A percentile compares a stretch with the other conserved stretches of the same genome.
phyloP scores from a whole-genome alignment of 495 filamentous ascomycete species.

The Penicillium crystallinum region DNA sequence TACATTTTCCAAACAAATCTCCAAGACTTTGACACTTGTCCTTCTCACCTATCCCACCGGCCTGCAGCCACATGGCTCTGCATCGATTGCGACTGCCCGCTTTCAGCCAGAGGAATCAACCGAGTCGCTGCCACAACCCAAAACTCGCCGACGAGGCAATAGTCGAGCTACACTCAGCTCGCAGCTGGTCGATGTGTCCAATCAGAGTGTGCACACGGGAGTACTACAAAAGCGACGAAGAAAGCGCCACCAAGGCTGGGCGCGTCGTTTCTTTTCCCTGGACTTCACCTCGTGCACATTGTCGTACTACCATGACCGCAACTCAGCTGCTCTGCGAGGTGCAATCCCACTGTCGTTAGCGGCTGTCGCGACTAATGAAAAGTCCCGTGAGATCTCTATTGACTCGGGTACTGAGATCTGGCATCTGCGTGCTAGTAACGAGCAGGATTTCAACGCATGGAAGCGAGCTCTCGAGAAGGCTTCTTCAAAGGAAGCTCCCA shows the following conservation, averaged over 20 bases:
- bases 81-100: conserved; percentile 43
- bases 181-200: conserved; percentile 22
- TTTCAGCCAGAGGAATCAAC: conserved; percentile 21
- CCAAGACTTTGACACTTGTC: conserved; percentile 91
- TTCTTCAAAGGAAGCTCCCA: conserved; percentile 34
- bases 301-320: conserved; percentile 91
- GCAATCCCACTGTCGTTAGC: conserved; percentile 89
- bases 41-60: conserved; percentile 88
- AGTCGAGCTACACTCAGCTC: conserved; percentile 26
- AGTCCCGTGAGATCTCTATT: conserved; percentile 85
- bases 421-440: conserved; percentile 82
- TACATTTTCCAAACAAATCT: conserved; percentile 92
- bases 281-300: conserved; percentile 88
- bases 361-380: conserved; percentile 81
- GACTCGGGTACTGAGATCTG: conserved; percentile 96
- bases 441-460: conserved; percentile 83
- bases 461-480: conserved; percentile 78
- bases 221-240: conserved; percentile 80
- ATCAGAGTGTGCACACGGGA: conserved; percentile 59
- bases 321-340: conserved; percentile 83
- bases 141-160: conserved; percentile 32
- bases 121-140: conserved; percentile 29
- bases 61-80: conserved; percentile 60
- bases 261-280: conserved; percentile 86
- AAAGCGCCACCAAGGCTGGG: conserved; percentile 91